These are phyloP conservation scores for Solanum sparsipilum DNA, from an alignment of 257 asterid genomes.

Conservation along the genomic window DNA sequence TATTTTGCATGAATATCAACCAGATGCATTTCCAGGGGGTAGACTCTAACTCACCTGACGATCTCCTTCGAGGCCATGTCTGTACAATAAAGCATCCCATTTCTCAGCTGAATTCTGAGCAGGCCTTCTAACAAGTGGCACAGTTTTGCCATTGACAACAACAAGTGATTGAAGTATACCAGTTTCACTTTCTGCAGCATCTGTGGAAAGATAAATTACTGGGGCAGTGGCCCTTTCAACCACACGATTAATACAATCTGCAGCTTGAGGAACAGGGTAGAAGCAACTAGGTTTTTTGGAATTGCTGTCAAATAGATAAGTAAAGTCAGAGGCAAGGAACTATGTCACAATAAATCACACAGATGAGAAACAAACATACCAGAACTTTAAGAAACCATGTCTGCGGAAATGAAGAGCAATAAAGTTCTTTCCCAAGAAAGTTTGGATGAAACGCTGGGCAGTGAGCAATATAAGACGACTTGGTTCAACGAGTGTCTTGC, in stretches of 20 bases:
- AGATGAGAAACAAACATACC: constrained; percentile 31
- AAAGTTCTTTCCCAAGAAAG: constrained; percentile 81
- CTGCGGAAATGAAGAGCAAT: constrained; percentile 91
- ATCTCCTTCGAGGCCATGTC: constrained; percentile 80
- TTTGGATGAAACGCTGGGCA: constrained; percentile 91
- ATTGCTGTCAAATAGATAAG: constrained; percentile 46
- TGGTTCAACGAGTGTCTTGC: constrained; percentile 84
- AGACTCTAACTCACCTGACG: constrained; percentile 49
- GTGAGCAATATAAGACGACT: constrained; percentile 81
- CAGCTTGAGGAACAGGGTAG: constrained; percentile 94
- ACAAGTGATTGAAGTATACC: constrained; percentile 77
- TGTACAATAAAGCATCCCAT: constrained; percentile 92
- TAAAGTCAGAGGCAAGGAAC: constrained; percentile 1
- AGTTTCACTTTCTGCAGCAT: constrained; percentile 95
- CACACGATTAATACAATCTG: constrained; percentile 81
- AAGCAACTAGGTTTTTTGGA: constrained; percentile 84
- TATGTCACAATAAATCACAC: background rate
- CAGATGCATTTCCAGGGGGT: background rate
- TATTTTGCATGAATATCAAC: background rate
- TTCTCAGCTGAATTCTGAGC: constrained; percentile 80
- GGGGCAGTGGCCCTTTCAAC: constrained; percentile 62
- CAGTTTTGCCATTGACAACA: constrained; percentile 54
- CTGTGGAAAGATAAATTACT: constrained; percentile 85
- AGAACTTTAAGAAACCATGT: constrained; percentile 96
- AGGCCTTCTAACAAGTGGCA: constrained; percentile 88